Evolutionary conservation across 192 early-diverging fungal genomes (phyloP).

Genomic region (Mortierella claussenii): DNA sequence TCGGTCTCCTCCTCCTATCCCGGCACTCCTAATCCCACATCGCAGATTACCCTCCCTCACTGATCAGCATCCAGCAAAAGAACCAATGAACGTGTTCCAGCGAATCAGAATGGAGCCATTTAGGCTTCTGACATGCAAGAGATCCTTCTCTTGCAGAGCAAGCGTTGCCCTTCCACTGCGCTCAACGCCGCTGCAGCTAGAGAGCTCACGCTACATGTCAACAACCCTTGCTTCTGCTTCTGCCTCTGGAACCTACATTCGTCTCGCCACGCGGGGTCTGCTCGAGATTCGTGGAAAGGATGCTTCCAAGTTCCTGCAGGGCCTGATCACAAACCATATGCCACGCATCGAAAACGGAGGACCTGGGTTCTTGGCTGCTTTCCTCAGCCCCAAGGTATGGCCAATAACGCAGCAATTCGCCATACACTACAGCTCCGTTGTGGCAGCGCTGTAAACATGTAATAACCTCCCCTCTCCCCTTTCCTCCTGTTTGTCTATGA

Average conservation of each 20-base stretch:
- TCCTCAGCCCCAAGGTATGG: conserved; percentile 80
- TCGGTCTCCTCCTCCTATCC: too few species aligned
- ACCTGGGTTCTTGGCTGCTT: conserved; percentile 80
- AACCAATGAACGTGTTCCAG: conserved; percentile 2
- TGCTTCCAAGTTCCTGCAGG: conserved; percentile 88
- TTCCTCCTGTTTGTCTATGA: not conserved
- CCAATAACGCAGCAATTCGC: too few species aligned
- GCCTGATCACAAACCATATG: conserved; percentile 93
- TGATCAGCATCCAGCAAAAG: too few species aligned
- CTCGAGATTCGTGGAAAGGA: conserved; percentile 78
- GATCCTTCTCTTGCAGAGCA: not conserved
- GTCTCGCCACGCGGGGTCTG: conserved; percentile 65
- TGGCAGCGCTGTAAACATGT: too few species aligned
- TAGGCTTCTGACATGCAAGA: not conserved
- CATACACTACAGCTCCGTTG: too few species aligned
- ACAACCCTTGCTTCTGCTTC: not conserved
- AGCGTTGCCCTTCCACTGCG: too few species aligned
- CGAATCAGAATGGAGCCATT: not conserved
- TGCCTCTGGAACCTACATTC: conserved; percentile 53
- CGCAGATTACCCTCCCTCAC: not conserved
- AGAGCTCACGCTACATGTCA: conserved; percentile 10
- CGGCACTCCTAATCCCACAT: not conserved
- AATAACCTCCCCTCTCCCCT: not conserved
- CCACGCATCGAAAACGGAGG: conserved; percentile 72
- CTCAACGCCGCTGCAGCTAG: too few species aligned